Evolutionary conservation across 371 early-diverging fungal species (phyloP).

Genomic region (Funneliformis caledonium): DNA sequence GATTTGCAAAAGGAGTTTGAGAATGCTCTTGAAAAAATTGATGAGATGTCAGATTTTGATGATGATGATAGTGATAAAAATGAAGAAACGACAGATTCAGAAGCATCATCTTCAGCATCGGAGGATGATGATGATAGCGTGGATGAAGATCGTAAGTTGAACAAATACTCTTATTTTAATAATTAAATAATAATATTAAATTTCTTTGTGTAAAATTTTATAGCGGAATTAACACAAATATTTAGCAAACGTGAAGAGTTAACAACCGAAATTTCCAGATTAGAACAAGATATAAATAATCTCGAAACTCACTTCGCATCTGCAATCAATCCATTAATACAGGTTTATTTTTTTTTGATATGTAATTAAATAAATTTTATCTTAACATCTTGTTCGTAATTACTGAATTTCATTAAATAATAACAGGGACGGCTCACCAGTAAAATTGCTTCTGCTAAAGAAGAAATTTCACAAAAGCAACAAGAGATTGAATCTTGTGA

Average conservation of each 20-base stretch:
- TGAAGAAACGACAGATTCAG: not conserved
- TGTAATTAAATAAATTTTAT: not conserved
- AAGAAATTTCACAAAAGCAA: not conserved
- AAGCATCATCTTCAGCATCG: slow-evolving; percentile 29
- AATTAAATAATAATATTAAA: not conserved
- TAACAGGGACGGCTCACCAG: not conserved
- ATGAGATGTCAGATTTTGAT: not conserved
- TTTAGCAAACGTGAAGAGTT: not conserved
- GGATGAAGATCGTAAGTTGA: slow-evolving; percentile 22
- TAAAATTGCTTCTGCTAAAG: not conserved
- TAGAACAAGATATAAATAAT: not conserved
- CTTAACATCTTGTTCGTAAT: not conserved
- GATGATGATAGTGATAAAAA: not conserved
- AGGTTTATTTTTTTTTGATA: not conserved
- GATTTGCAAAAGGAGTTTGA: not conserved
- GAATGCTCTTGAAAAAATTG: not conserved
- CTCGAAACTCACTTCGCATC: not conserved
- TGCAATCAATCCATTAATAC: slow-evolving; percentile 6
- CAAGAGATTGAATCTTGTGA: not conserved
- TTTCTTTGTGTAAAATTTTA: not conserved
- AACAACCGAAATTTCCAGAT: not conserved
- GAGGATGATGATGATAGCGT: slow-evolving; percentile 37
- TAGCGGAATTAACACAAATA: slow-evolving; percentile 5
- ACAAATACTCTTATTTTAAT: not conserved
- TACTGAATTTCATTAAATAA: not conserved